These are phyloP conservation scores for Aspergillus campestris DNA, from an alignment of 495 filamentous ascomycete genomes.

Conservation along the genomic window DNA sequence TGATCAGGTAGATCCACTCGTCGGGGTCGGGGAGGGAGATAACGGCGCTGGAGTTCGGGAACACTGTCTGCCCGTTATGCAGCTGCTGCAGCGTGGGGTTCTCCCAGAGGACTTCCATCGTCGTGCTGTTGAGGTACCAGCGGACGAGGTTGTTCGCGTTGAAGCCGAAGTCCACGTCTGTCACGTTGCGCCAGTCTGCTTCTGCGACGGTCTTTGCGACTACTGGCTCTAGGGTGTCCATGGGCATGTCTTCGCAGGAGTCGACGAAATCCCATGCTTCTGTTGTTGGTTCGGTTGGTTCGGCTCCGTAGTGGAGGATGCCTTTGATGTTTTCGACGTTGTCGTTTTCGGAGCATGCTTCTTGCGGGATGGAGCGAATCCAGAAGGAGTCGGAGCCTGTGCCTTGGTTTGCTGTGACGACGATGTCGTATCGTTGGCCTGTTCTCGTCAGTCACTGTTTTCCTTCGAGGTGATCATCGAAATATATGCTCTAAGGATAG, in stretches of 20 bases:
- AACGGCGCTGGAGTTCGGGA: constrained; percentile 10
- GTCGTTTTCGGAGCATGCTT: constrained; percentile 32
- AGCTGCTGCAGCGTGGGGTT: constrained; percentile 20
- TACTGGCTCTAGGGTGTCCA: constrained; percentile 33
- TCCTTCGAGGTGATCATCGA: too few relatives aligned
- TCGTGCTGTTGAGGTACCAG: constrained; percentile 22
- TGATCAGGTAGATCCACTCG: constrained; percentile 48
- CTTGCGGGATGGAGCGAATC: constrained; percentile 51
- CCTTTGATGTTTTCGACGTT: constrained; percentile 44
- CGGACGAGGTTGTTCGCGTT: constrained; percentile 9
- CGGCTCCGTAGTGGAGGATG: constrained; percentile 47
- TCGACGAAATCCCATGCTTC: constrained; percentile 19
- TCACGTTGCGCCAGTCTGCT: too few relatives aligned
- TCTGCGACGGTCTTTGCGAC: constrained; percentile 3
- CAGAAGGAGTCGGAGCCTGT: constrained; percentile 46
- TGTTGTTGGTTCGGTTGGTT: constrained; percentile 25
- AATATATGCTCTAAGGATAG: neutral
- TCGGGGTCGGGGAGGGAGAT: constrained; percentile 49
- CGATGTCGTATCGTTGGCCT: constrained; percentile 62
- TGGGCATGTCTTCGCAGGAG: constrained; percentile 26
- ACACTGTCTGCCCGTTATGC: constrained; percentile 9
- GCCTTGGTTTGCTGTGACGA: constrained; percentile 50
- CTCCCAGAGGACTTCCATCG: constrained; percentile 20
- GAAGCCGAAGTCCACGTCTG: constrained; percentile 4
- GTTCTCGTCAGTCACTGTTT: neutral